Evolutionary conservation across 306 rosid species (phyloP).

Genomic region (Lithocarpus polystachyus): DNA sequence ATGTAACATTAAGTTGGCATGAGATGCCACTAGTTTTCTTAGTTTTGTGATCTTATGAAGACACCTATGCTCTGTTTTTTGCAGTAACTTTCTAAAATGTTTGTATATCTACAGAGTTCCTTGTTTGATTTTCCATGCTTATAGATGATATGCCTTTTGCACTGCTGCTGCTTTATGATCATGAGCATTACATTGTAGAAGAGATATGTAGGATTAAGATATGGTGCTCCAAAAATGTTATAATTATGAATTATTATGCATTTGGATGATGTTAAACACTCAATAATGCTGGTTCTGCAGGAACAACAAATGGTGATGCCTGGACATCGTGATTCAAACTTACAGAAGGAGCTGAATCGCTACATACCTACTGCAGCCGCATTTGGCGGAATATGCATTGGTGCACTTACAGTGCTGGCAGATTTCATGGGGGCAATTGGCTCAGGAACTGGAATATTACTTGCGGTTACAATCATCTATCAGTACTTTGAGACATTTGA

Average conservation of each 20-base stretch:
- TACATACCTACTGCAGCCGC: constrained; percentile 72
- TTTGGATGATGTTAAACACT: background rate
- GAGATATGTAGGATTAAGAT: background rate
- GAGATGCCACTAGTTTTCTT: background rate
- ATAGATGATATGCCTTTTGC: background rate
- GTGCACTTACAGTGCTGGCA: constrained; percentile 71
- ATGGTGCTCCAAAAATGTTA: background rate
- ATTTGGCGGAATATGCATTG: constrained; percentile 70
- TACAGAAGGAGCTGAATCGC: constrained; percentile 57
- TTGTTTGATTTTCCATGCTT: background rate
- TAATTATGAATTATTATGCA: background rate
- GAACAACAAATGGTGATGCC: constrained; percentile 82
- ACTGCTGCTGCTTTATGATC: background rate
- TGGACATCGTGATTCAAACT: constrained; percentile 62
- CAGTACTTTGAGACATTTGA: constrained; percentile 63
- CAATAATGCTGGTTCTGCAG: constrained; percentile 24
- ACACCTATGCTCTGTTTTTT: background rate
- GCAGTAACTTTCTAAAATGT: background rate
- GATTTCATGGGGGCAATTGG: constrained; percentile 79
- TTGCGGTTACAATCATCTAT: constrained; percentile 69
- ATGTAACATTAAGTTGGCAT: background rate
- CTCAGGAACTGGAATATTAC: constrained; percentile 62
- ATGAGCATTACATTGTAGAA: background rate
- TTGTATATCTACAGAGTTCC: background rate
- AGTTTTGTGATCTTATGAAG: background rate